Evolutionary conservation across 1,284 basidiomycete genomes (phyloP).

Genomic region (Cystobasidium sp.): DNA sequence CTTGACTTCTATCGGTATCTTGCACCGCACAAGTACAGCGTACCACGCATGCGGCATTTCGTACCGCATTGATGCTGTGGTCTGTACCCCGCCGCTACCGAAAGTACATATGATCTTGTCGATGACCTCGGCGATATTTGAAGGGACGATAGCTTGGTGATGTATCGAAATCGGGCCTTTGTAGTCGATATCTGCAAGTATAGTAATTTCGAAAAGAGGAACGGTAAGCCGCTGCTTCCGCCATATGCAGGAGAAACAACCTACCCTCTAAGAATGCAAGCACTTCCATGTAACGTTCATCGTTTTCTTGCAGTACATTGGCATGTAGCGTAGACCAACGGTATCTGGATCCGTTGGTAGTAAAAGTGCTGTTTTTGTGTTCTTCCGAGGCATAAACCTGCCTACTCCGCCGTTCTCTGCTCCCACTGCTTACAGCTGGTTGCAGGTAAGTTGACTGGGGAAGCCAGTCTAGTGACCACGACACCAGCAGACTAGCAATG

Average conservation of each 20-base stretch:
- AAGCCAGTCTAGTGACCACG: neutral
- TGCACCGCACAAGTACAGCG: constrained; percentile 19
- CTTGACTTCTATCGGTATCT: neutral
- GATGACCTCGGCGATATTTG: neutral
- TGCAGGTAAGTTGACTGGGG: neutral
- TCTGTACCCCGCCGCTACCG: neutral
- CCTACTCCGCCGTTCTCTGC: neutral
- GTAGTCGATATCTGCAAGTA: constrained; percentile 1
- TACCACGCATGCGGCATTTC: constrained; percentile 15
- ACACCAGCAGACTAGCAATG: neutral
- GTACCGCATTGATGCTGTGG: constrained; percentile 11
- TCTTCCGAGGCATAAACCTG: constrained; percentile 10
- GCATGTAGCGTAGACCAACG: constrained; percentile 22
- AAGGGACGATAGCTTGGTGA: constrained; percentile 7
- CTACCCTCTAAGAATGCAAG: constrained; percentile 24
- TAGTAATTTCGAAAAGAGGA: neutral
- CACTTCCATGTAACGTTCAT: constrained; percentile 8
- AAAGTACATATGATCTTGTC: constrained; percentile 16
- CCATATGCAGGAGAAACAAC: neutral
- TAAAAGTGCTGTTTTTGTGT: constrained; percentile 4
- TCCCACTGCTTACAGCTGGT: neutral
- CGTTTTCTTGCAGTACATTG: constrained; percentile 10
- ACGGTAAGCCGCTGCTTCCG: too few species aligned
- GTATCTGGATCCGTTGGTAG: neutral
- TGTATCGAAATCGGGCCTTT: constrained; percentile 4